Evolutionary conservation across 768 basidiomycete genomes (phyloP).

Genomic region (Suillus subalutaceus): DNA sequence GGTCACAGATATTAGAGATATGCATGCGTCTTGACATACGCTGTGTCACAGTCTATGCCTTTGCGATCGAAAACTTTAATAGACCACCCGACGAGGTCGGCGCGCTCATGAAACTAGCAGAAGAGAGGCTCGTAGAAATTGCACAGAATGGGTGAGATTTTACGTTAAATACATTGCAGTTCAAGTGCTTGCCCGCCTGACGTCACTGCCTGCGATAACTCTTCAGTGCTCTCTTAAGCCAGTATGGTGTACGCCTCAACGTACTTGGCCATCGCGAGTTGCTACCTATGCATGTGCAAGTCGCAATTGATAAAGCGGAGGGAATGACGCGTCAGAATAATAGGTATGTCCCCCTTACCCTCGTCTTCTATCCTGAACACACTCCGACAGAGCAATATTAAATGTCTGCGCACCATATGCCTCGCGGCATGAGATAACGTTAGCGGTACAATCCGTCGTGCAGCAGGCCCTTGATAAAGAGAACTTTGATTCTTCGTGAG

Average conservation of each 20-base stretch:
- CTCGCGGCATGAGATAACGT: conserved; percentile 88
- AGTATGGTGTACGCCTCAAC: conserved; percentile 83
- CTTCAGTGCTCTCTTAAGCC: neutral
- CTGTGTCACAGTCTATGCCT: conserved; percentile 96
- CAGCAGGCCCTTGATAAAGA: conserved; percentile 36
- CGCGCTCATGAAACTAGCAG: conserved; percentile 83
- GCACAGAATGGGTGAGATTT: conserved; percentile 74
- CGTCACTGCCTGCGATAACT: neutral
- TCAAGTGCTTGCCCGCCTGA: neutral
- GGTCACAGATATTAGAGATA: conserved; percentile 74
- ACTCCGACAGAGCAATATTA: conserved; percentile 67
- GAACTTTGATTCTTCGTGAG: conserved; percentile 31
- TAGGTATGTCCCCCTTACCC: conserved; percentile 45
- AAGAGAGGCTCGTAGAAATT: conserved; percentile 76
- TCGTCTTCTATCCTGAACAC: conserved; percentile 4
- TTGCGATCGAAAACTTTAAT: conserved; percentile 97
- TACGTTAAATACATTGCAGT: neutral
- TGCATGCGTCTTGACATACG: conserved; percentile 78
- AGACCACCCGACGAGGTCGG: conserved; percentile 84
- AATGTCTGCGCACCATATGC: conserved; percentile 95
- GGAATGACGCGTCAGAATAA: conserved; percentile 73
- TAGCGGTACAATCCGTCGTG: conserved; percentile 55
- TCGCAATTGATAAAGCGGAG: conserved; percentile 72
- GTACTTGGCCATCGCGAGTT: conserved; percentile 76
- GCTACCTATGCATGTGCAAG: conserved; percentile 77